Evolutionary conservation across 345 rosid species (phyloP), one percentile per base, ranked within the genome.

Genomic region (Populus euphratica): DNA sequence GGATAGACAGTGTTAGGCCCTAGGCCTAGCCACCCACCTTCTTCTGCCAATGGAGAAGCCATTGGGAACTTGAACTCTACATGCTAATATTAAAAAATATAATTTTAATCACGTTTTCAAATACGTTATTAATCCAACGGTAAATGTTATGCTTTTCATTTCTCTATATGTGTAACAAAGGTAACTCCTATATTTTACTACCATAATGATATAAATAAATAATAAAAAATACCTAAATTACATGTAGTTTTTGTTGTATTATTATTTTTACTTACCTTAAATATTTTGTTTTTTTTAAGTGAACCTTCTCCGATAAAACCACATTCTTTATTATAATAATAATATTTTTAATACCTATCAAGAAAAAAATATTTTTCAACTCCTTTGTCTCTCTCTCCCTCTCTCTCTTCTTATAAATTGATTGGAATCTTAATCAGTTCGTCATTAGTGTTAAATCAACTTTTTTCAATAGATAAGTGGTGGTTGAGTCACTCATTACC

Each of bases 401-500:
- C 41, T 0, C 39, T 62, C 6, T 63, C 9, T 68, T 23, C 36
- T n/a, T 11, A 31, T 41, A 66, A 80, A 56, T 80, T 67, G 66
- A 71, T 75, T 17, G 86, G 86, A 81, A 80, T 83, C 82, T 77
- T 73, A 63, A 76, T 61, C 66, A 65, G 81, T 74, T 78, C 49
- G 38, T 68, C 14, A 6, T 59, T 47, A 50, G 43, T n/a, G 66
- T 63, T 72, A 50, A 73, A 80, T 82, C 80, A 76, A 49, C 68
- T 74, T 23, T 23, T 59, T n/a, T 62, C 25, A 47, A 47, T 9
- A 75, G 73, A 78, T 61, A 83, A 88, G 85, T 69, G 83, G 87
- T 85, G 64, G 90, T 87, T 82, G 88, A 77, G 85, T 87, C 88
- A 80, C 82, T 79, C 70, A 35, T 67, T 33, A 20, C 47, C 70